These are phyloP conservation scores for Irpex rosettiformis DNA, from an alignment of 1,284 basidiomycete genomes.

Conservation along the genomic window DNA sequence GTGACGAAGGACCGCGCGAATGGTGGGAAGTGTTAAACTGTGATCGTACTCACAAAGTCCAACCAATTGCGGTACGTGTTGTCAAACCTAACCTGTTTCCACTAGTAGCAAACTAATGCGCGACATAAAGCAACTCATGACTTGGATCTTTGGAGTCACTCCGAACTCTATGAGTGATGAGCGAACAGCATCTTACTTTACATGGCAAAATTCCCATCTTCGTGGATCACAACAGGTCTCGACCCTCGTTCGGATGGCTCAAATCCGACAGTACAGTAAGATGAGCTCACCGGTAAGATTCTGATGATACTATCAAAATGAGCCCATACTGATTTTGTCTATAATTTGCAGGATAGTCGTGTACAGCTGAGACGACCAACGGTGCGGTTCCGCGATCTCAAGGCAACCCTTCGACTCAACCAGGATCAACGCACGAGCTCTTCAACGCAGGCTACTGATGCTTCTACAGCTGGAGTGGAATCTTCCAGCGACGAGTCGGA, in stretches of 20 bases:
- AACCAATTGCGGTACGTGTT: conserved; percentile 8
- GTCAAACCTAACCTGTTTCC: neutral
- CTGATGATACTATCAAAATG: no score
- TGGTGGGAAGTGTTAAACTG: conserved; percentile 5
- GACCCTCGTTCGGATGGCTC: conserved; percentile 30
- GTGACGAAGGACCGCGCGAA: neutral
- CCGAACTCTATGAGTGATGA: conserved; percentile 39
- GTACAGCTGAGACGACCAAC: conserved; percentile 1
- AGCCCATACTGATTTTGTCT: no score
- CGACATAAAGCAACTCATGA: conserved; percentile 17
- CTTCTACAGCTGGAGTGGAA: no score
- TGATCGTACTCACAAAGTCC: neutral
- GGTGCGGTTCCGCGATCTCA: conserved; percentile 6
- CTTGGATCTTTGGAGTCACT: conserved; percentile 30
- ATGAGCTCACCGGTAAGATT: no score
- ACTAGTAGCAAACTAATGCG: neutral
- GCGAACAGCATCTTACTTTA: conserved; percentile 35
- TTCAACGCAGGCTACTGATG: no score
- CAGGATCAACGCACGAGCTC: no score
- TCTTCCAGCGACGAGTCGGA: no score
- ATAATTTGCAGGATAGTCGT: no score
- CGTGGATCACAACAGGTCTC: conserved; percentile 23
- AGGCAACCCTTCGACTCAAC: neutral
- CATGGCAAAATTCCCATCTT: conserved; percentile 30
- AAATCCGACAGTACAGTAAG: conserved; percentile 15